Conservation (phyloP, 345 rosid genomes). For the Arabidopsis thaliana region DNA sequence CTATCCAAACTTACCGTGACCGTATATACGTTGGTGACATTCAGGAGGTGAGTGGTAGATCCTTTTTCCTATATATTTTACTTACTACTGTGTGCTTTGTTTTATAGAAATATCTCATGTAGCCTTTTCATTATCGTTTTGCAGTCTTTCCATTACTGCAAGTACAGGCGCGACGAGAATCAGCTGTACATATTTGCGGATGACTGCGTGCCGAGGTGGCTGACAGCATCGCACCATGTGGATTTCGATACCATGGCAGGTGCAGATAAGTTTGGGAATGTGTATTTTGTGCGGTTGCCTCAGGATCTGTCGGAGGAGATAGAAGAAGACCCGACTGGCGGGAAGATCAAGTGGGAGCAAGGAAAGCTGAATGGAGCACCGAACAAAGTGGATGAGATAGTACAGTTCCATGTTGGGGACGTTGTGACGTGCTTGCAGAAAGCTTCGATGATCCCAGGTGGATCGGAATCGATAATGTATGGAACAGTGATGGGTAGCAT, state of each 20-base stretch:
- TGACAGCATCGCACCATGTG: slow-evolving; percentile 86
- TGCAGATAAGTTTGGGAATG: slow-evolving; percentile 92
- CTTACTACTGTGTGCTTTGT: not conserved
- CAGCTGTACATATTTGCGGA: slow-evolving; percentile 95
- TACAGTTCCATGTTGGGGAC: slow-evolving; percentile 93
- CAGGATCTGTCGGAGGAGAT: slow-evolving; percentile 98
- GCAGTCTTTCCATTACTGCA: slow-evolving; percentile 99
- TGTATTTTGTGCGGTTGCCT: slow-evolving; percentile 82
- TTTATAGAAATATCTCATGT: slow-evolving; percentile 3
- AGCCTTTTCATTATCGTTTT: slow-evolving; percentile 26
- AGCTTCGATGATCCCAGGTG: slow-evolving; percentile 92
- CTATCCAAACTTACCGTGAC: slow-evolving; percentile 88
- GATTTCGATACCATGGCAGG: slow-evolving; percentile 98
- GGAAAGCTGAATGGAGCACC: slow-evolving; percentile 98
- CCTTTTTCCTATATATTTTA: not conserved
- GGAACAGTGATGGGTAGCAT: slow-evolving; percentile 97
- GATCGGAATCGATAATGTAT: slow-evolving; percentile 83
- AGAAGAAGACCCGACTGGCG: slow-evolving; percentile 97
- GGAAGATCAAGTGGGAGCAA: slow-evolving; percentile 99
- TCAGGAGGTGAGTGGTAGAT: slow-evolving; percentile 73
- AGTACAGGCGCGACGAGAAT: slow-evolving; percentile 96
- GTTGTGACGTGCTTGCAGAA: slow-evolving; percentile 84
- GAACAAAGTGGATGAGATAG: slow-evolving; percentile 93
- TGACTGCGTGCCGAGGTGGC: slow-evolving; percentile 96
- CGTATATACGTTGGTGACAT: slow-evolving; percentile 87